These are phyloP conservation scores for Microdochium trichocladiopsis DNA, from an alignment of 2,329 filamentous ascomycete species.

Conservation along the genomic window DNA sequence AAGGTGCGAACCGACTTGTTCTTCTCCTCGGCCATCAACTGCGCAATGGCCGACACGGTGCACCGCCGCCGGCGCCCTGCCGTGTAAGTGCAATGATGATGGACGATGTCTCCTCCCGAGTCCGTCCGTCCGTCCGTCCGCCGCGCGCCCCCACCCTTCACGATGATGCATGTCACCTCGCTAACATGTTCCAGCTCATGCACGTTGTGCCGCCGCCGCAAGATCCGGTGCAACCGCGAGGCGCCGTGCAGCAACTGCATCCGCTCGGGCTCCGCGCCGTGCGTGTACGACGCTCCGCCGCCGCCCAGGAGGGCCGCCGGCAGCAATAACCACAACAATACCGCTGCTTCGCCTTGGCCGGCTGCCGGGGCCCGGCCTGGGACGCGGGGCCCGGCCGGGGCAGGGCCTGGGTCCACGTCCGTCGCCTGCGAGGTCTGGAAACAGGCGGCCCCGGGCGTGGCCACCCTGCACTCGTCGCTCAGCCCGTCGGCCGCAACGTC, in stretches of 20 bases:
- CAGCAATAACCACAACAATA: not conserved
- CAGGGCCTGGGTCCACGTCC: no score
- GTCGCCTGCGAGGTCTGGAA: no score
- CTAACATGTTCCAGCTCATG: not conserved
- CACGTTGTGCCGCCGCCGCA: constrained; percentile 43
- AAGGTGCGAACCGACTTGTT: no score
- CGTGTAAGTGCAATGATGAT: constrained; percentile 33
- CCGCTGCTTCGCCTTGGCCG: not conserved
- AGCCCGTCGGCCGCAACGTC: no score
- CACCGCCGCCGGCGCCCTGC: constrained; percentile 31
- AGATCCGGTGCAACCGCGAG: constrained; percentile 54
- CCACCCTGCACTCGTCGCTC: no score
- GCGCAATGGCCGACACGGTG: constrained; percentile 11
- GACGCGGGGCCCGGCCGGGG: no score
- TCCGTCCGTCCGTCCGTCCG: no score
- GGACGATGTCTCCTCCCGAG: no score
- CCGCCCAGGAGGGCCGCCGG: no score
- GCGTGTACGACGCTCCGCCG: constrained; percentile 31
- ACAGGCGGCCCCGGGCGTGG: no score
- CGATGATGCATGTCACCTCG: constrained; percentile 5
- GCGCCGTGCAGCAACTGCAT: constrained; percentile 52
- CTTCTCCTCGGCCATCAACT: no score
- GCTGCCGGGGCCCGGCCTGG: not conserved
- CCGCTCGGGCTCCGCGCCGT: constrained; percentile 44
- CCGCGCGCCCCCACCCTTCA: not conserved